Base-by-base conservation (phyloP, 495 filamentous ascomycete species). In the Poronia punctata region DNA sequence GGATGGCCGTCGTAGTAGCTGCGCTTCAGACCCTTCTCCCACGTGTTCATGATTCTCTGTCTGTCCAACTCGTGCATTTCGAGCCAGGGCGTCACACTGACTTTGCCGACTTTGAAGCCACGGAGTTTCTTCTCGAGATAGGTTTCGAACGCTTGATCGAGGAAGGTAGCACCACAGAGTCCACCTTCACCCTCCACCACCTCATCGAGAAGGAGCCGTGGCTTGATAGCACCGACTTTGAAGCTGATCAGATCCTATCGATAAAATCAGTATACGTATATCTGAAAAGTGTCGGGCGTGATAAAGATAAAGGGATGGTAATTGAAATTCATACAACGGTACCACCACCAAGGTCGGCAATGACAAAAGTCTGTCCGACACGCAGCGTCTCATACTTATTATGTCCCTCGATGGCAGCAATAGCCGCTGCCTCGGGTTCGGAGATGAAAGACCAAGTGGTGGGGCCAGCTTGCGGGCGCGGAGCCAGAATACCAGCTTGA, bases 341-440 rank as follows among this genome's bases (percentile, higher is more conserved):
- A 8, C 38, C 38, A 23, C 38, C 38, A 18, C 38, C 38, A 7
- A 40, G 17, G 14, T 40, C 38, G 5, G 27, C 38, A 32, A 40
- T 18, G 4, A 40, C 24, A 22, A 31, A 40, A 3, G 27, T 31
- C 19, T 40, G 38, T 12, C 27, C 38, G 7, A 1, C 3, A 8
- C 32, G 3, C 12, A 40, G 38, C 17, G 3, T 6, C 19, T 24
- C 38, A 12, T 22, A 31, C 24, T 40, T 40, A 8, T 31, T 7
- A 10, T 31, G 16, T 3, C 28, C 19, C 4, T 40, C 2, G 1
- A 40, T 40, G 7, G 27, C 20, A 1, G 55, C 38, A 5, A 57
- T 12, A 3, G 56, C 54, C 3, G 48, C 58, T 3, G 53, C 56
- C 31, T 61, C 56, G 1, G 56, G 56, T 24, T 61, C 58, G 1